Percentiles rank a stretch among this genome's conserved stretches.
phyloP scores from a whole-genome alignment of 2,329 filamentous ascomycete species.

The Colletotrichum abscissum region DNA sequence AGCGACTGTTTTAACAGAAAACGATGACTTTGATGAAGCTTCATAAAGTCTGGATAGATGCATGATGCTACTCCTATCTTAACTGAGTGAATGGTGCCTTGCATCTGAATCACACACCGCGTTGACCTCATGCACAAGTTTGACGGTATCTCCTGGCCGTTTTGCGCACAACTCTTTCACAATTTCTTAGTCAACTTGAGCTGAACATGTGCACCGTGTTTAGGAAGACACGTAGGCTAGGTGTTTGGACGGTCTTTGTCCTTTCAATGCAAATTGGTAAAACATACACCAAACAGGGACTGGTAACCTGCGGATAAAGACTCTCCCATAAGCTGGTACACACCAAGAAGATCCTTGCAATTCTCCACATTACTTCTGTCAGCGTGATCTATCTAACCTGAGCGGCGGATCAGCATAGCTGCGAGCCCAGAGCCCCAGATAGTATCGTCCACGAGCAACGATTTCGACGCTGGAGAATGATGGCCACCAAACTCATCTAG shows the following conservation, averaged over 20 bases:
- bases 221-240: neutral
- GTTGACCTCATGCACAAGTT: too few species aligned
- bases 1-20: slow-evolving; percentile 22
- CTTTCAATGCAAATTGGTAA: neutral
- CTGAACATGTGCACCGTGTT: neutral
- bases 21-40: neutral
- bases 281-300: neutral
- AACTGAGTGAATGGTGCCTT: neutral
- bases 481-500: too few species aligned
- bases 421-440: neutral
- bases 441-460: neutral
- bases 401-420: neutral
- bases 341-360: neutral
- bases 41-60: neutral
- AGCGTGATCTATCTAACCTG: neutral
- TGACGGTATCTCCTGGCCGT: too few species aligned
- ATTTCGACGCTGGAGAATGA: neutral
- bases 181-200: neutral
- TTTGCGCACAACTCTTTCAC: neutral
- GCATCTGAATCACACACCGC: too few species aligned
- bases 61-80: too few species aligned
- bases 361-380: neutral
- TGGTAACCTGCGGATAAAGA: neutral
- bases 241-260: neutral
- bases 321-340: neutral